Evolutionary conservation across 768 basidiomycete genomes (phyloP), one percentile per base, ranked within the genome.

Genomic region (Trametes cingulata): DNA sequence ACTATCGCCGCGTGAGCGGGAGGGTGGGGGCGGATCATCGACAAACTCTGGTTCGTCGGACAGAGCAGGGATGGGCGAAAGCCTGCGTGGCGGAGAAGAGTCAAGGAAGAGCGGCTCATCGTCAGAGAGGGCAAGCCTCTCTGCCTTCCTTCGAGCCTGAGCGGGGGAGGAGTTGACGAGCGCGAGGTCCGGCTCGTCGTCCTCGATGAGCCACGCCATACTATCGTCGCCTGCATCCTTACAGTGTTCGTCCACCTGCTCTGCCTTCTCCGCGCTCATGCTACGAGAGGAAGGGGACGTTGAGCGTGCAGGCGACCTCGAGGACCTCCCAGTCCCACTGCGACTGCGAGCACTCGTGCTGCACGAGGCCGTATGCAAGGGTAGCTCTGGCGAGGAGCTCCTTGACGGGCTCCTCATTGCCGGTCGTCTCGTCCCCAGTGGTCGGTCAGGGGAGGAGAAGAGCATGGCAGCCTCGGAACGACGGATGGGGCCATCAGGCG

Each of bases 151-250:
- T 4, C 46, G 45, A 2, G 40, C 20, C 8, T 29, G 47, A 3
- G 41, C n/a, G 3, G 47, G 60, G 10, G 42, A 55, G 24, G 43
- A 46, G 20, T 15, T 19, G n/a, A 40, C 41, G 2, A 56, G 22
- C 79, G 76, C 2, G 59, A 86, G 74, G 43, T 77, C 75, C 10
- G 76, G 77, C 45, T 87, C 77, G n/a, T 79, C 86, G 57, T 85
- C 86, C 24, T 85, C 85, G 10, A 89, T 70, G 20, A 90, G 74
- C 87, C 87, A 89, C 2, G 82, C 80, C 74, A 89, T 85, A 65
- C 78, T 78, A 48, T 78, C 71, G 37, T 75, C 69, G 17, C 49
- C 58, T 6, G 17, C 43, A 2, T 43, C 8, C 22, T 12, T 19
- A 19, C n/a, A n/a, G n/a, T 29, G 3, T 9, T 24, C 6, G 1